A percentile compares a stretch with the other conserved stretches of the same genome.
phyloP scores from a whole-genome alignment of 257 asterid species.

The Anisodus acutangulus region DNA sequence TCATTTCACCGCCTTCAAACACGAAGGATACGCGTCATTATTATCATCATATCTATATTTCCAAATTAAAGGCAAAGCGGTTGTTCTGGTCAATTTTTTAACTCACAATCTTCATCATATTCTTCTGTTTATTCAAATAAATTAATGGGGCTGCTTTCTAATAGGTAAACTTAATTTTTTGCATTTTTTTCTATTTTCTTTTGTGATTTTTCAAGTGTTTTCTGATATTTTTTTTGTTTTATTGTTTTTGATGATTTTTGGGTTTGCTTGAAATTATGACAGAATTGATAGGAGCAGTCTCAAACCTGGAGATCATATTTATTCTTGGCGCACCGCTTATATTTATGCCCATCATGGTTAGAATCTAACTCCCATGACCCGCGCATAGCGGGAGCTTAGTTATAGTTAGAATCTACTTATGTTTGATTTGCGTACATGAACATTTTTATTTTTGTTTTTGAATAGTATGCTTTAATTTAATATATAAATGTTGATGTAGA shows the following conservation, averaged over 20 bases:
- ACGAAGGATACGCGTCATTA: background rate
- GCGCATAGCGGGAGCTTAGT: no score
- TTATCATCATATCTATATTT: background rate
- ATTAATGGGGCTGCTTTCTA: constrained; percentile 47
- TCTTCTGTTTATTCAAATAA: background rate
- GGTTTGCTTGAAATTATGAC: constrained; percentile 23
- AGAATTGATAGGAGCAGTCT: constrained; percentile 70
- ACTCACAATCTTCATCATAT: background rate
- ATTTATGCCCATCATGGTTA: constrained; percentile 92
- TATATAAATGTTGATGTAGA: background rate
- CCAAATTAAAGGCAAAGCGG: background rate
- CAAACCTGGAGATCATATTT: constrained; percentile 92
- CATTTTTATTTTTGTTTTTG: background rate
- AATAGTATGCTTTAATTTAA: background rate
- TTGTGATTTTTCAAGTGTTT: background rate
- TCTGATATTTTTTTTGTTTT: background rate
- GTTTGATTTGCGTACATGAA: background rate
- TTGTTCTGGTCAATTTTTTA: constrained; percentile 17
- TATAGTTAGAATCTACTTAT: constrained; percentile 51
- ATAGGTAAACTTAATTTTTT: constrained; percentile 35
- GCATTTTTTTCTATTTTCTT: background rate
- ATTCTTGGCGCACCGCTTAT: constrained; percentile 91
- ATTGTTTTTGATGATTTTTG: background rate
- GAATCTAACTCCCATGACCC: background rate
- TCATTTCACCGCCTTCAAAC: background rate